Conservation (phyloP, 352 stramenopile species). For the Phytopythium kandeliae region DNA sequence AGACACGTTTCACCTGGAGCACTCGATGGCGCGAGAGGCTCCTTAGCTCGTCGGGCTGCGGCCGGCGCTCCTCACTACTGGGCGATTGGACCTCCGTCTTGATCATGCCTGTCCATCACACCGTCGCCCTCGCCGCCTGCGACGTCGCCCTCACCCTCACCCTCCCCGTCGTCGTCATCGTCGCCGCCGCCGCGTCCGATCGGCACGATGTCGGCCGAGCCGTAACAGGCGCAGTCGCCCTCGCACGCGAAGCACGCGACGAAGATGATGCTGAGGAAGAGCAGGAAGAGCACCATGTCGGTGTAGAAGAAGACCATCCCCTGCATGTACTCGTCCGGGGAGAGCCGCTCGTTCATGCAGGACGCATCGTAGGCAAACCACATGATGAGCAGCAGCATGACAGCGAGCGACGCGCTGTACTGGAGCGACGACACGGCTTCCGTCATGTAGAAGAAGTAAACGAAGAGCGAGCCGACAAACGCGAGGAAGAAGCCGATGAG, state of each 20-base stretch:
- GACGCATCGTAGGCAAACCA: conserved; percentile 77
- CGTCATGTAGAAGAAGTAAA: conserved; percentile 58
- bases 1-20: too few relatives aligned
- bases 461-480: conserved; percentile 47
- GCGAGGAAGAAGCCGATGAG: conserved; percentile 47
- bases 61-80: neutral
- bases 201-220: conserved; percentile 57
- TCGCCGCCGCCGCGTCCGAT: conserved; percentile 21
- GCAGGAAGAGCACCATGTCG: conserved; percentile 73
- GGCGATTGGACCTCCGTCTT: neutral
- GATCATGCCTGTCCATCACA: too few relatives aligned
- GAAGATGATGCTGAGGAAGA: conserved; percentile 77
- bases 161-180: too few relatives aligned
- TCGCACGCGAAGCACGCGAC: conserved; percentile 73
- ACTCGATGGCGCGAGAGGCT: too few relatives aligned
- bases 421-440: conserved; percentile 43
- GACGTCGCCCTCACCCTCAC: conserved; percentile 18
- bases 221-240: conserved; percentile 68
- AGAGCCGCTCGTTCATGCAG: conserved; percentile 73
- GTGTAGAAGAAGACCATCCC: conserved; percentile 84
- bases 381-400: conserved; percentile 65
- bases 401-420: conserved; percentile 45
- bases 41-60: neutral
- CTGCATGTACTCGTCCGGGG: conserved; percentile 79
- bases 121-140: conserved; percentile 15